Percentiles rank a stretch among this genome's conserved stretches.
phyloP scores from a whole-genome alignment of 352 stramenopile genomes.

The Phytopythium chamaehyphon region DNA sequence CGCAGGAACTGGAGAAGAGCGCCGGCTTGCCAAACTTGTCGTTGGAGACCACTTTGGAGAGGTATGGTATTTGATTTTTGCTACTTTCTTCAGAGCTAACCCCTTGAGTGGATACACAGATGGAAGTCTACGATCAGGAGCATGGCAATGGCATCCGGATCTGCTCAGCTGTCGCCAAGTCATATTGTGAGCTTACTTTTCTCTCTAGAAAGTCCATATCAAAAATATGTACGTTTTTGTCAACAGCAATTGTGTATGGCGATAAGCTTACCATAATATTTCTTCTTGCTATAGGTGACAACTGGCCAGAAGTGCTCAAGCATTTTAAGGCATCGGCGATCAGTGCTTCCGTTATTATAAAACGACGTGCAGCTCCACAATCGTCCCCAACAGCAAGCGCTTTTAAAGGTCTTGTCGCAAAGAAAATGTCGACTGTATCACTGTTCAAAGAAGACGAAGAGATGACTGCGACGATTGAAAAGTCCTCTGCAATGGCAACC shows the following conservation, averaged over 20 bases:
- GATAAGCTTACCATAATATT: too few relatives aligned
- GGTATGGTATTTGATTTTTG: conserved; percentile 29
- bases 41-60: conserved; percentile 82
- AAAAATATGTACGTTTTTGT: conserved; percentile 54
- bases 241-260: background rate
- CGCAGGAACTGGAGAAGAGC: conserved; percentile 35
- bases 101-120: too few relatives aligned
- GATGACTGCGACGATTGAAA: conserved; percentile 23
- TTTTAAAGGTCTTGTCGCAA: background rate
- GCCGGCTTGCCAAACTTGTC: conserved; percentile 33
- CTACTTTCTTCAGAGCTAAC: background rate
- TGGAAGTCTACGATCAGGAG: conserved; percentile 80
- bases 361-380: conserved; percentile 19
- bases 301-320: conserved; percentile 66
- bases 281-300: conserved; percentile 30
- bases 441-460: conserved; percentile 21
- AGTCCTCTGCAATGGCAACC: conserved; percentile 20
- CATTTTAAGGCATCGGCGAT: conserved; percentile 43
- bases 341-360: conserved; percentile 38
- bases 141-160: conserved; percentile 83
- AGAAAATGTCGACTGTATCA: conserved; percentile 1
- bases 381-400: background rate
- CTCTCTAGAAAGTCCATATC: conserved; percentile 67
- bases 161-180: conserved; percentile 70
- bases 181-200: conserved; percentile 79